Conservation (phyloP, 768 basidiomycete species). For the Steccherinum ochraceum region DNA sequence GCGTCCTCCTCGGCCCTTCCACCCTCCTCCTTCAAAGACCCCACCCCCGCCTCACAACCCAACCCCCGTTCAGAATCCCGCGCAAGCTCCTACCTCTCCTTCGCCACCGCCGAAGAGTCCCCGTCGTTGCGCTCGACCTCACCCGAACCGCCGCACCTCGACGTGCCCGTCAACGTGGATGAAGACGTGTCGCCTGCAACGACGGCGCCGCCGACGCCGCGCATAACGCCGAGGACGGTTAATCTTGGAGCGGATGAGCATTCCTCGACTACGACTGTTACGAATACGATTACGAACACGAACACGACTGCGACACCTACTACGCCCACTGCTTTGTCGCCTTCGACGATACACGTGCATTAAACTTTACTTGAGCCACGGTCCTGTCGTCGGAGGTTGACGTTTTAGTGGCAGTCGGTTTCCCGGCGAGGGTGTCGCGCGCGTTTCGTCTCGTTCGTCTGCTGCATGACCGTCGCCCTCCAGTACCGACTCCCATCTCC, state of each 20-base stretch:
- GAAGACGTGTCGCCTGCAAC: not conserved
- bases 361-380: not conserved
- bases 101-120: conserved; percentile 20
- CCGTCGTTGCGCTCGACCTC: not conserved
- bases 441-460: not conserved
- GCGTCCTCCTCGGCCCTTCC: not conserved
- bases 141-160: not conserved
- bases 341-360: not conserved
- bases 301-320: conserved; percentile 1
- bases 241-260: not conserved
- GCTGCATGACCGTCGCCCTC: not conserved
- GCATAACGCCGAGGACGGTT: not conserved
- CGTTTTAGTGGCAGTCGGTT: not conserved
- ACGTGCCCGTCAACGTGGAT: not conserved
- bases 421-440: not conserved
- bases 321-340: not conserved
- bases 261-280: not conserved
- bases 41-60: no score
- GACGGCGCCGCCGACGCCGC: conserved; percentile 6
- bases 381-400: not conserved
- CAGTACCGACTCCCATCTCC: not conserved
- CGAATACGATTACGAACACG: no score
- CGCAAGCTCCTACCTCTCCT: conserved; percentile 19
- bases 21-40: conserved; percentile 11
- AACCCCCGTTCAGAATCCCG: conserved; percentile 17